A percentile compares a stretch with the other conserved stretches of the same genome.
Conservation (phyloP, 768 basidiomycete species). For the Tubosaeta brunneosetosa region DNA sequence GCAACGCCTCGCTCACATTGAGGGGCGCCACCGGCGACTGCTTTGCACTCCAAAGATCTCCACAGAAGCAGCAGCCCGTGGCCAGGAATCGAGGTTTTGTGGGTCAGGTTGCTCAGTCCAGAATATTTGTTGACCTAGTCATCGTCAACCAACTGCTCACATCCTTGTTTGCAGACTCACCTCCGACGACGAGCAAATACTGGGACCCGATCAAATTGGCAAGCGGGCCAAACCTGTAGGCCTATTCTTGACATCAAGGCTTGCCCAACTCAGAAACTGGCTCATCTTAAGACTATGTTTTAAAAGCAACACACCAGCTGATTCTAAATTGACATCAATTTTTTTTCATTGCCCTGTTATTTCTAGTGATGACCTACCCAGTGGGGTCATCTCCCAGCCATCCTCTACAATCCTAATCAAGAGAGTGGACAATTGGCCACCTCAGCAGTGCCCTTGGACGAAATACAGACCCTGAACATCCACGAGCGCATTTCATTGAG, state of each 20-base stretch:
- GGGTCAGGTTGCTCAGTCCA: slow-evolving; percentile 47
- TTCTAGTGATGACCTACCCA: slow-evolving; percentile 22
- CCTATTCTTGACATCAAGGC: too few relatives aligned
- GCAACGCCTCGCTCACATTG: slow-evolving; percentile 38
- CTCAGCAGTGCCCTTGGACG: slow-evolving; percentile 34
- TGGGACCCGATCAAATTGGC: too few relatives aligned
- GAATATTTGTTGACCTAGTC: slow-evolving; percentile 35
- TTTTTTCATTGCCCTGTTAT: background rate
- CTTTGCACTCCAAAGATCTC: slow-evolving; percentile 51
- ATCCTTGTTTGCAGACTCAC: slow-evolving; percentile 12
- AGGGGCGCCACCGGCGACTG: slow-evolving; percentile 33
- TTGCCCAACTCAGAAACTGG: too few relatives aligned
- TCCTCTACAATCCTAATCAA: slow-evolving; percentile 36
- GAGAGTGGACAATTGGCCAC: too few relatives aligned
- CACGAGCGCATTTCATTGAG: background rate
- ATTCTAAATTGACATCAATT: too few relatives aligned
- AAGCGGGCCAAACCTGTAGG: too few relatives aligned
- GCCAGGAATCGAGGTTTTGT: slow-evolving; percentile 46
- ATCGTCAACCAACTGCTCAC: slow-evolving; percentile 1
- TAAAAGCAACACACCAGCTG: too few relatives aligned
- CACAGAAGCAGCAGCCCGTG: slow-evolving; percentile 41
- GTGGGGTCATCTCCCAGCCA: slow-evolving; percentile 38
- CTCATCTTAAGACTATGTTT: too few relatives aligned
- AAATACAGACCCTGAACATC: slow-evolving; percentile 41
- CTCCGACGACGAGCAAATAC: slow-evolving; percentile 35